Conservation (phyloP, 2,329 filamentous ascomycete species). For the Fusarium neocosmosporiellum region DNA sequence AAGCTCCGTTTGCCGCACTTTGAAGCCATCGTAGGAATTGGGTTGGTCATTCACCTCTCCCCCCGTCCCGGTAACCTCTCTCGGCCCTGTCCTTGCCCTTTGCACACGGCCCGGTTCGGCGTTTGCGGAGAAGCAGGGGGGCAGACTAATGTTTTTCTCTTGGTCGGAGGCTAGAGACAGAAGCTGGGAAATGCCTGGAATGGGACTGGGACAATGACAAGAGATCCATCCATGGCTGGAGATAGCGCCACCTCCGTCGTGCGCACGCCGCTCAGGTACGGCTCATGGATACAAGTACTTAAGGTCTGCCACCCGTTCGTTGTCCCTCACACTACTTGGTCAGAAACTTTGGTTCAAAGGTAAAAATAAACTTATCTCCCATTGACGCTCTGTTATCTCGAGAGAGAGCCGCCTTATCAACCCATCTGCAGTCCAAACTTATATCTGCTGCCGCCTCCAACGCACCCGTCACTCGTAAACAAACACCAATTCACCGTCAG, state of each 20-base stretch:
- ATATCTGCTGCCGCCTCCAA: neutral
- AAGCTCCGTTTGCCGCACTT: slow-evolving; percentile 33
- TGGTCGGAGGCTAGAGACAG: neutral
- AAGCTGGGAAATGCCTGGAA: slow-evolving; percentile 31
- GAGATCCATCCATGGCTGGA: slow-evolving; percentile 22
- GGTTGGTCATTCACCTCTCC: neutral
- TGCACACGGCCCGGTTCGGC: slow-evolving; percentile 28
- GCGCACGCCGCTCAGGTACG: slow-evolving; percentile 22
- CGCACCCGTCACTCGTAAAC: slow-evolving; percentile 18
- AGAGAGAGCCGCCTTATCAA: neutral
- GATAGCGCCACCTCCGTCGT: slow-evolving; percentile 37
- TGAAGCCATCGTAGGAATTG: slow-evolving; percentile 14
- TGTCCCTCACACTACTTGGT: neutral
- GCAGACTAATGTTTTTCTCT: neutral
- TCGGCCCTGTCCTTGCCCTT: slow-evolving; percentile 16
- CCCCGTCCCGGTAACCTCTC: slow-evolving; percentile 18
- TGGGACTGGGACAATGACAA: slow-evolving; percentile 24
- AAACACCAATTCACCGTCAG: slow-evolving; percentile 4
- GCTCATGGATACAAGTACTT: slow-evolving; percentile 22
- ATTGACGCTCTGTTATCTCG: slow-evolving; percentile 18
- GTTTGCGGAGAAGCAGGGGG: slow-evolving; percentile 25
- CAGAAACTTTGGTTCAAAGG: slow-evolving; percentile 1
- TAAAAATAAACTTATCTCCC: slow-evolving; percentile 36
- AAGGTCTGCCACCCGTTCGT: slow-evolving; percentile 34
- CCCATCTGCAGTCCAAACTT: neutral